Evolutionary conservation across 2,329 filamentous ascomycete species (phyloP).

Genomic region (Trichoderma oligosporum): DNA sequence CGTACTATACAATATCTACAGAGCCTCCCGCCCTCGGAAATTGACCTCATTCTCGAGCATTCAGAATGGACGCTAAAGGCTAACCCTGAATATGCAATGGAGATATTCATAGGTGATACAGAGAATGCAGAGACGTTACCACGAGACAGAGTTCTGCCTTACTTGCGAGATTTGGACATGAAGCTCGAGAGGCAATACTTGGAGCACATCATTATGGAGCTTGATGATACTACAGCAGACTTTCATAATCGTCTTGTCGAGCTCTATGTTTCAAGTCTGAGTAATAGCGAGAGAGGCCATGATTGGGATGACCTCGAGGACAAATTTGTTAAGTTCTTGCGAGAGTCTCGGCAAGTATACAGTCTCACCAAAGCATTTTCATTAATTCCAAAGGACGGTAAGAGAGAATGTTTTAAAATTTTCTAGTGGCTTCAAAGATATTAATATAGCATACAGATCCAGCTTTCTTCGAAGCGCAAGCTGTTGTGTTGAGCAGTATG

Average conservation of each 20-base stretch:
- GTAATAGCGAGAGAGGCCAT: conserved; percentile 40
- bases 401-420: conserved; percentile 29
- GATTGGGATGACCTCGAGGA: conserved; percentile 57
- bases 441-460: conserved; percentile 54
- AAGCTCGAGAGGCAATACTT: conserved; percentile 76
- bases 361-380: conserved; percentile 73
- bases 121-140: conserved; percentile 92
- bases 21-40: conserved; percentile 77
- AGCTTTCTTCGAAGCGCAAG: conserved; percentile 82
- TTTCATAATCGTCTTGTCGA: conserved; percentile 83
- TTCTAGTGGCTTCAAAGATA: background rate
- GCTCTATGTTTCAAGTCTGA: conserved; percentile 59
- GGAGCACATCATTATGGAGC: conserved; percentile 84
- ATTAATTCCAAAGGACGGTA: conserved; percentile 75
- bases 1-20: conserved; percentile 89
- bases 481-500: conserved; percentile 91
- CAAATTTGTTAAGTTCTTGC: conserved; percentile 71
- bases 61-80: conserved; percentile 79
- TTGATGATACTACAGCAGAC: conserved; percentile 78
- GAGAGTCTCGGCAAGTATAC: conserved; percentile 69
- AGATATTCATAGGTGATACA: conserved; percentile 87
- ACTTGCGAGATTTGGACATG: conserved; percentile 65
- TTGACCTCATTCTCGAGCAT: conserved; percentile 88
- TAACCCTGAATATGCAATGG: conserved; percentile 76
- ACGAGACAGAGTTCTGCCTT: conserved; percentile 68